A percentile compares a stretch with the other conserved stretches of the same genome.
phyloP scores from a whole-genome alignment of 257 asterid genomes.

The Linderniella brevidens region DNA sequence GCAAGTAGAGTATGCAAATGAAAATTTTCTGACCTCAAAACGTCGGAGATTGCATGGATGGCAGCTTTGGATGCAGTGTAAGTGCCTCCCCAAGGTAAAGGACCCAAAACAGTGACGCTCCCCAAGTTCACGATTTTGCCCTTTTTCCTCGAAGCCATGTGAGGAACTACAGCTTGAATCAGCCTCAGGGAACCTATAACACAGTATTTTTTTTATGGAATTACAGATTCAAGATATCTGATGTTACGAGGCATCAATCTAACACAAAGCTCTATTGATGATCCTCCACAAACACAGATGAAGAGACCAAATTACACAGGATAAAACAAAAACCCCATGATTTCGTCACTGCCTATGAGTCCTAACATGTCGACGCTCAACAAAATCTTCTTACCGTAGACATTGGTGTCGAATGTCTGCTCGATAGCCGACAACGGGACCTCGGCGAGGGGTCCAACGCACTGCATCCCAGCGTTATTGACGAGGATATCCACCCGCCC shows the following conservation, averaged over 20 bases:
- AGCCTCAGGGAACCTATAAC: conserved; percentile 56
- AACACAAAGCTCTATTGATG: background rate
- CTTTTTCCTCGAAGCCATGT: conserved; percentile 78
- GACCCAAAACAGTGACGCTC: conserved; percentile 62
- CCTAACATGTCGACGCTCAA: too few relatives aligned
- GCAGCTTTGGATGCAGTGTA: conserved; percentile 91
- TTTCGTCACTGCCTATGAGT: background rate
- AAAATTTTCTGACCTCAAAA: conserved; percentile 36
- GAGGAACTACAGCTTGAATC: conserved; percentile 84
- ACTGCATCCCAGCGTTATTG: conserved; percentile 82
- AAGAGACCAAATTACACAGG: background rate
- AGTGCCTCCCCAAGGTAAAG: conserved; percentile 73
- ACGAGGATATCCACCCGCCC: conserved; percentile 79
- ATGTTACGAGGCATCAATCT: background rate
- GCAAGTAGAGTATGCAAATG: too few relatives aligned
- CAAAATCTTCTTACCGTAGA: conserved; percentile 30
- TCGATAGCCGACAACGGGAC: conserved; percentile 51
- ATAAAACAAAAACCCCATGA: background rate
- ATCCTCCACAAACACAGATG: background rate
- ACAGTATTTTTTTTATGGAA: background rate
- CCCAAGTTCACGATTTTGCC: conserved; percentile 85
- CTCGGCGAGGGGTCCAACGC: conserved; percentile 86
- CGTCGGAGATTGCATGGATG: conserved; percentile 58
- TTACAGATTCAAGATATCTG: background rate
- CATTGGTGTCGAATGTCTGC: conserved; percentile 66